phyloP scores from a whole-genome alignment of 306 rosid genomes.

The Mimosa bimucronata region DNA sequence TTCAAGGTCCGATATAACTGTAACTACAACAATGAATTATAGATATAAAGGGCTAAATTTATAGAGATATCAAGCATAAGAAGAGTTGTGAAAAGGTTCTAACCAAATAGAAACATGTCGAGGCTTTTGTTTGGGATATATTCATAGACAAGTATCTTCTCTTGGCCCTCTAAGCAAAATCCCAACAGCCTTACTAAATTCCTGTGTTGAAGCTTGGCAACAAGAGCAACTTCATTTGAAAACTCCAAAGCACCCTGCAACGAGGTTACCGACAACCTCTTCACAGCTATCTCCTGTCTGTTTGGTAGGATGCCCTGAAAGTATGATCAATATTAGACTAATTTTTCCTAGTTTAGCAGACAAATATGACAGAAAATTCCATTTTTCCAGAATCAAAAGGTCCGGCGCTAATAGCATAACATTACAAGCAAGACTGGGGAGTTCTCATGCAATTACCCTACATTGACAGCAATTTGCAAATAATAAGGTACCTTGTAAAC shows the following conservation, averaged over 20 bases:
- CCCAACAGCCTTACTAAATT: constrained; percentile 62
- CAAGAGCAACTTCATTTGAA: constrained; percentile 54
- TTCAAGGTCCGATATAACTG: neutral
- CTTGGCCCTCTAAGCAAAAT: constrained; percentile 59
- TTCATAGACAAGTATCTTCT: constrained; percentile 64
- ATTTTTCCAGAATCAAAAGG: too few species aligned
- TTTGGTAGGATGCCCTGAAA: constrained; percentile 50
- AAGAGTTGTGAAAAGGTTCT: neutral
- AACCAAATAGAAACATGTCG: constrained; percentile 51
- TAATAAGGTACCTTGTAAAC: constrained; percentile 54
- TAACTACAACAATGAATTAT: neutral
- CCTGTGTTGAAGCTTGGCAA: constrained; percentile 65
- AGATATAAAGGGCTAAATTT: neutral
- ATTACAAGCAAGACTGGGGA: too few species aligned
- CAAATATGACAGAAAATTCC: neutral
- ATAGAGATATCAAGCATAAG: neutral
- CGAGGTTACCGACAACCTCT: constrained; percentile 59
- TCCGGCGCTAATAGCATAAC: too few species aligned
- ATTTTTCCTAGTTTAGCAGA: neutral
- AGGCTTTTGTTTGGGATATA: constrained; percentile 58
- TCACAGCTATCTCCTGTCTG: constrained; percentile 57
- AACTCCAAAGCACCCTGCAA: constrained; percentile 64
- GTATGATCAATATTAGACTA: constrained; percentile 7
- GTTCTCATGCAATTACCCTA: too few species aligned
- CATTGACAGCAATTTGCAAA: neutral